phyloP scores from a whole-genome alignment of 768 basidiomycete species.

The Lactarius hengduanensis region DNA sequence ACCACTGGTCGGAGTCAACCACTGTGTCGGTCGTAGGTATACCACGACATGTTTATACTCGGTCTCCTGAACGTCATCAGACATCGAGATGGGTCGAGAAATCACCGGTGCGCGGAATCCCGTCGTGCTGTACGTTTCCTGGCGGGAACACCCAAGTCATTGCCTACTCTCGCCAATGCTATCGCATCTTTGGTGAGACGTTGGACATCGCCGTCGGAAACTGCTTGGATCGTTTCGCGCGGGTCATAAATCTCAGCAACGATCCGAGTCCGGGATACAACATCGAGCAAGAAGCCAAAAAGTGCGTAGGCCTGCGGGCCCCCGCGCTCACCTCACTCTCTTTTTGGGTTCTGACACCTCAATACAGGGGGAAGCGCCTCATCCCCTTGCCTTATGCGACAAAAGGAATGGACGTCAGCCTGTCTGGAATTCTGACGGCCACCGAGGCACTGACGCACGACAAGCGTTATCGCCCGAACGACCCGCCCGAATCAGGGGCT shows the following conservation, averaged over 20 bases:
- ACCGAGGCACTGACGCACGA: slow-evolving; percentile 86
- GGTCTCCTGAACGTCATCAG: slow-evolving; percentile 41
- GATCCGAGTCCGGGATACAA: slow-evolving; percentile 97
- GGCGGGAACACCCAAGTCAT: slow-evolving; percentile 99
- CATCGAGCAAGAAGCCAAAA: slow-evolving; percentile 94
- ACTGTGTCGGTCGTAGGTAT: slow-evolving; percentile 91
- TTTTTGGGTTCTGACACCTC: slow-evolving; percentile 11
- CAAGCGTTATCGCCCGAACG: slow-evolving; percentile 68
- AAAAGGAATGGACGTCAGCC: slow-evolving; percentile 97
- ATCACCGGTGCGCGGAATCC: slow-evolving; percentile 95
- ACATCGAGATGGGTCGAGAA: slow-evolving; percentile 97
- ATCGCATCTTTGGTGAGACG: slow-evolving; percentile 98
- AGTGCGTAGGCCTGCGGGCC: slow-evolving; percentile 44
- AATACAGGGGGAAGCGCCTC: slow-evolving; percentile 73
- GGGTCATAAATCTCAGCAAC: slow-evolving; percentile 91
- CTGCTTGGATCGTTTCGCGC: slow-evolving; percentile 94
- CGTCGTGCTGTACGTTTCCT: slow-evolving; percentile 95
- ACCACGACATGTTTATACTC: slow-evolving; percentile 6
- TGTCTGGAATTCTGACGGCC: slow-evolving; percentile 91
- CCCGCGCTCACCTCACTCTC: slow-evolving; percentile 1
- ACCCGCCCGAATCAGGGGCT: slow-evolving; percentile 37
- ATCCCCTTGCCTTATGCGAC: slow-evolving; percentile 90
- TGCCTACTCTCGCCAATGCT: slow-evolving; percentile 95
- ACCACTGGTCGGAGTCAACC: slow-evolving; percentile 96
- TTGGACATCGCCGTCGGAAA: slow-evolving; percentile 99